Percentiles rank a stretch among this genome's conserved stretches.
Conservation (phyloP, 2,329 filamentous ascomycete genomes). For the Colletotrichum eremochloae region DNA sequence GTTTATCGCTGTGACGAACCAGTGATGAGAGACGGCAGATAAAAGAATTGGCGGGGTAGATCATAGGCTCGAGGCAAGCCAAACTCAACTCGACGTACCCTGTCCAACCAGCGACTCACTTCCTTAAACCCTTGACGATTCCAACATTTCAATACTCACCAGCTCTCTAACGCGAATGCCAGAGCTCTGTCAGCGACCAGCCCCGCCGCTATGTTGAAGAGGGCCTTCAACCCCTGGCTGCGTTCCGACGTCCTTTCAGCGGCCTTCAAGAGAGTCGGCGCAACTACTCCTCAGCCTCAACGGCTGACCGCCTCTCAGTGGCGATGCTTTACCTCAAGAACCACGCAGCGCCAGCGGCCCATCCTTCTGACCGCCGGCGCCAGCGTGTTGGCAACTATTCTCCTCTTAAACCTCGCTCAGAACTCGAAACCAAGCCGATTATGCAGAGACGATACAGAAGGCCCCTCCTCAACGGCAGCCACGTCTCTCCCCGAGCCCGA, state of each 20-base stretch:
- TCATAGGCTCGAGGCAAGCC: not conserved
- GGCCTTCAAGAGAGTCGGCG: not conserved
- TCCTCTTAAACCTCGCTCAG: slow-evolving; percentile 1
- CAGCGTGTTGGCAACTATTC: not conserved
- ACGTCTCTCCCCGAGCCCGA: not conserved
- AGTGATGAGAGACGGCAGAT: not conserved
- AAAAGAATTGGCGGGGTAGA: not conserved
- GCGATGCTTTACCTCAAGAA: not conserved
- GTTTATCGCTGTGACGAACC: not conserved
- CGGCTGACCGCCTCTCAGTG: not conserved
- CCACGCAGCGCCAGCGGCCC: not conserved
- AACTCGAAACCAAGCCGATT: not conserved
- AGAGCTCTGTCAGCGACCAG: not conserved
- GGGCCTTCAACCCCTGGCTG: not conserved
- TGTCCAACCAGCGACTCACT: not conserved
- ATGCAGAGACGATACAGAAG: not conserved
- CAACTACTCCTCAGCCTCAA: not conserved
- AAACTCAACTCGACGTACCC: not conserved
- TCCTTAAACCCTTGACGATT: not conserved
- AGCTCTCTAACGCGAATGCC: not conserved
- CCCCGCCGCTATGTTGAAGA: slow-evolving; percentile 12
- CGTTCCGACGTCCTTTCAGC: not conserved
- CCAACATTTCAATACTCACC: not conserved
- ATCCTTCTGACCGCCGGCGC: slow-evolving; percentile 11
- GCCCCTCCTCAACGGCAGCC: not conserved